Conservation (phyloP, 2,329 filamentous ascomycete species). For the Zasmidium citrigriseum region DNA sequence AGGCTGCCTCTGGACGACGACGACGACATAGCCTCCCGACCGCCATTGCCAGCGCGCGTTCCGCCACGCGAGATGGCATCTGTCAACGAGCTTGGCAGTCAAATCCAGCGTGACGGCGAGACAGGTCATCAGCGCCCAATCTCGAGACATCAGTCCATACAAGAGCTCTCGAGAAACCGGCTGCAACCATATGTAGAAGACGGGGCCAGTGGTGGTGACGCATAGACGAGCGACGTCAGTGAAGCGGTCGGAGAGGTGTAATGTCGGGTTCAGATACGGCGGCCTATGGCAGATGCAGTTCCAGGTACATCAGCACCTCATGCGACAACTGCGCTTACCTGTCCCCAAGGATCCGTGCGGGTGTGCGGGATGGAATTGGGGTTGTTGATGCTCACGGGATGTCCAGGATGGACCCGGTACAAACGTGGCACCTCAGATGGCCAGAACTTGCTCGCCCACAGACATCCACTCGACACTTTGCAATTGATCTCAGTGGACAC, state of each 20-base stretch:
- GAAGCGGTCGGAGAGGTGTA: not conserved
- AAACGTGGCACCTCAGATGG: not conserved
- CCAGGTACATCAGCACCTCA: conserved; percentile 1
- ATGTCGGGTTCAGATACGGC: not conserved
- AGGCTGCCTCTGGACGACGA: conserved; percentile 16
- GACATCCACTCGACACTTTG: not conserved
- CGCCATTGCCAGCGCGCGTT: conserved; percentile 20
- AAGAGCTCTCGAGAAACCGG: conserved; percentile 15
- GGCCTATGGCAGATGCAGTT: conserved; percentile 6
- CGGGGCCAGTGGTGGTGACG: conserved; percentile 13
- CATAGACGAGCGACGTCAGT: conserved; percentile 3
- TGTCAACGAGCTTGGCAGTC: conserved; percentile 4
- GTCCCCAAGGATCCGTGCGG: not conserved
- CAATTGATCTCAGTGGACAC: not conserved
- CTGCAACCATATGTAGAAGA: conserved; percentile 31
- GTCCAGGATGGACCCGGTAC: not conserved
- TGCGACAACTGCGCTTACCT: not conserved
- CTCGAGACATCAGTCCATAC: conserved; percentile 20
- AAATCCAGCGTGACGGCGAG: not conserved
- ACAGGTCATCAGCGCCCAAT: conserved; percentile 8
- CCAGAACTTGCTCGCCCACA: not conserved
- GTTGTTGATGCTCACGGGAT: not conserved
- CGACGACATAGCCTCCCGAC: conserved; percentile 14
- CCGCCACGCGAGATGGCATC: conserved; percentile 16
- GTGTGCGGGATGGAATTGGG: not conserved